Evolutionary conservation across 2,329 filamentous ascomycete species (phyloP).

Genomic region (Tolypocladium ophioglossoides): DNA sequence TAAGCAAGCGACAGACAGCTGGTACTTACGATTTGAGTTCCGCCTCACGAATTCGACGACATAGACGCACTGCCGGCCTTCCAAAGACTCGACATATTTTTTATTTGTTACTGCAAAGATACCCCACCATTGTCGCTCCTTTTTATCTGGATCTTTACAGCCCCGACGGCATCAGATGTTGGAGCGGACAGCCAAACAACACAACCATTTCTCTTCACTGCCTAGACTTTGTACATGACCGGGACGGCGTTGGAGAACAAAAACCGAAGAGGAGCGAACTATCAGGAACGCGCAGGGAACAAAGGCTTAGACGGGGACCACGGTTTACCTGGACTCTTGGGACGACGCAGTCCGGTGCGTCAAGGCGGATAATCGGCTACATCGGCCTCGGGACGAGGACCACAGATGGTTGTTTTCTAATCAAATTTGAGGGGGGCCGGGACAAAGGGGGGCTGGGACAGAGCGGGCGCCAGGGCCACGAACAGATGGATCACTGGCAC

Average conservation of each 20-base stretch:
- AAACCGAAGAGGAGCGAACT: neutral
- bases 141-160: slow-evolving; percentile 2
- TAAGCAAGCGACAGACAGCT: neutral
- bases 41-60: slow-evolving; percentile 1
- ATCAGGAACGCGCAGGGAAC: neutral
- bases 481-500: neutral
- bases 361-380: neutral
- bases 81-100: slow-evolving; percentile 6
- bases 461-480: neutral
- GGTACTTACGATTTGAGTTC: neutral
- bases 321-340: neutral
- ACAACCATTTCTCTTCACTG: slow-evolving; percentile 1
- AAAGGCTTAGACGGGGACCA: neutral
- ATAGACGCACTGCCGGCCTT: neutral
- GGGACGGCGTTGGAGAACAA: neutral
- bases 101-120: slow-evolving; percentile 11
- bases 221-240: slow-evolving; percentile 3
- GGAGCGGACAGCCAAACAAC: neutral
- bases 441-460: no score
- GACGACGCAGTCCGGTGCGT: neutral
- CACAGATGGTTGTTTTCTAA: neutral
- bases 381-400: neutral
- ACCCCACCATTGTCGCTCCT: slow-evolving; percentile 17
- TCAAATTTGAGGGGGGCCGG: neutral
- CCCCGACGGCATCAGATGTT: neutral